Conservation (phyloP, 345 rosid genomes). For the Eutrema yunnanense region DNA sequence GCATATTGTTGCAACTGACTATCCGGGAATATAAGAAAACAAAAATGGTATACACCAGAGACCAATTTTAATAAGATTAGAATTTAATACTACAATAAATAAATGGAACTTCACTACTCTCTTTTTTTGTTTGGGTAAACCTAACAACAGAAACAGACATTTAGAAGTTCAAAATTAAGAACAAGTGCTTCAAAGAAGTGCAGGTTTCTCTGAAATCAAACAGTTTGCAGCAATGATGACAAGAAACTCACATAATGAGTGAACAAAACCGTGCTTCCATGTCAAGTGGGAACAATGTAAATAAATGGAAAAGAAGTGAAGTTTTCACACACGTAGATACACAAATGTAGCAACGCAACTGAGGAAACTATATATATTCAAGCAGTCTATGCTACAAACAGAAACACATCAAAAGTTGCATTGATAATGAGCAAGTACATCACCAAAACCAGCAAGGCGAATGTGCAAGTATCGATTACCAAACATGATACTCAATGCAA, state of each 20-base stretch:
- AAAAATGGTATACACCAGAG: background rate
- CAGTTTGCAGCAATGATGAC: background rate
- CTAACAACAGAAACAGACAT: background rate
- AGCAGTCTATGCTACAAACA: background rate
- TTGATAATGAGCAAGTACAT: background rate
- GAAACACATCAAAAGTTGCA: background rate
- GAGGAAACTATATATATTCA: background rate
- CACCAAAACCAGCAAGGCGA: background rate
- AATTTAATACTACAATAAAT: background rate
- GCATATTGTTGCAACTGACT: background rate
- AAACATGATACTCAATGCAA: constrained; percentile 3
- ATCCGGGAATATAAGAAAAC: background rate
- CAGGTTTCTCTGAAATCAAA: background rate
- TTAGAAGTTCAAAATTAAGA: too few species aligned
- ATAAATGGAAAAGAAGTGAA: background rate
- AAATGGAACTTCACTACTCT: background rate
- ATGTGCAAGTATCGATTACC: background rate
- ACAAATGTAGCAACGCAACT: background rate
- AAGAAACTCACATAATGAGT: background rate
- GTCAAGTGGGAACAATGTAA: background rate
- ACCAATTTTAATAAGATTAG: too few species aligned
- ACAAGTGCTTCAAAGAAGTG: background rate
- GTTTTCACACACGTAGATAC: background rate
- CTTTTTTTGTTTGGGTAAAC: background rate
- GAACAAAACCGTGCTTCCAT: background rate